Percentiles rank a stretch among this genome's conserved stretches.
Conservation (phyloP, 2,329 filamentous ascomycete species). For the Aspergillus brunneoviolaceus region DNA sequence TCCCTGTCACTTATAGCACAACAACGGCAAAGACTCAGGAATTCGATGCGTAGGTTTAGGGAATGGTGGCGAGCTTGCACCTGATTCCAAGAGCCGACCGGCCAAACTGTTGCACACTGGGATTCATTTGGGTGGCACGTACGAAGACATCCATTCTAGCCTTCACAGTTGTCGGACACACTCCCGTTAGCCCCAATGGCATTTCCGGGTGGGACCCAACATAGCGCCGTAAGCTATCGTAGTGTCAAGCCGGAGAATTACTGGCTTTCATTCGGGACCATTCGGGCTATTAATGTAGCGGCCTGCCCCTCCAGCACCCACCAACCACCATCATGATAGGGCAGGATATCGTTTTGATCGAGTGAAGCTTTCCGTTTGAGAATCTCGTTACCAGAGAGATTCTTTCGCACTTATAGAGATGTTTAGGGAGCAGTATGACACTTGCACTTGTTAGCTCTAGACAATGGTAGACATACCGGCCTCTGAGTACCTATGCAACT, state of each 20-base stretch:
- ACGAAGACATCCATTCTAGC: not conserved
- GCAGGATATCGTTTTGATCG: not conserved
- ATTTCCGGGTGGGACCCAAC: constrained; percentile 15
- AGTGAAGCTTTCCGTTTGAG: not conserved
- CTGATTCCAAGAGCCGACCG: constrained; percentile 5
- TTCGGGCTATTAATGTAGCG: constrained; percentile 18
- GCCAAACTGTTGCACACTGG: not conserved
- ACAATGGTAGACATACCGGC: too few relatives aligned
- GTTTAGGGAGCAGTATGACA: too few relatives aligned
- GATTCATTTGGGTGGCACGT: not conserved
- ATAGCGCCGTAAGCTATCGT: constrained; percentile 5
- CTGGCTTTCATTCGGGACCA: constrained; percentile 16
- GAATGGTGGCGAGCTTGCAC: not conserved
- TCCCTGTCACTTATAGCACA: not conserved
- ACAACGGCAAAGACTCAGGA: not conserved
- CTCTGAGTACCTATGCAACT: not conserved
- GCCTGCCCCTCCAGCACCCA: constrained; percentile 14
- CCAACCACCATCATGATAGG: not conserved
- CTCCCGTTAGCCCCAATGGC: constrained; percentile 6
- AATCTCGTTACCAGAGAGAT: not conserved
- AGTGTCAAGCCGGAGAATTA: constrained; percentile 25
- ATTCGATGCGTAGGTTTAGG: not conserved
- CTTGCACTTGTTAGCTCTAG: too few relatives aligned
- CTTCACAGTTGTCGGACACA: constrained; percentile 2
- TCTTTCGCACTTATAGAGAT: too few relatives aligned